These are phyloP conservation scores for Trichomonas vaginalis DNA, from an alignment of 208 protist genomes.

Conservation along the genomic window DNA sequence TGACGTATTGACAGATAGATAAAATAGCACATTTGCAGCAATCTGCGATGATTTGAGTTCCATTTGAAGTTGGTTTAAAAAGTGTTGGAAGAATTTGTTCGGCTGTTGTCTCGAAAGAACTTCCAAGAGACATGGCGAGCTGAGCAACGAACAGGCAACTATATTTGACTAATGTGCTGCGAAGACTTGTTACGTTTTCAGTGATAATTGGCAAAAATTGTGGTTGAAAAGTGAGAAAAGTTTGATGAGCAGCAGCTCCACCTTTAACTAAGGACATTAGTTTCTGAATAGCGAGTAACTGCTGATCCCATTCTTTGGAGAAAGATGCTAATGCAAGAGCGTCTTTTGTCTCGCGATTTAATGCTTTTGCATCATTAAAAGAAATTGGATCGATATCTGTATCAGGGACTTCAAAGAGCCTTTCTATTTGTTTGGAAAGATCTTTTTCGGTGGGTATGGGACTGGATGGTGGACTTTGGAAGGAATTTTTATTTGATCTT, in stretches of 20 bases:
- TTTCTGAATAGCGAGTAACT: neutral
- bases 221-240: neutral
- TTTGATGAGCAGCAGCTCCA: neutral
- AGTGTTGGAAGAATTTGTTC: neutral
- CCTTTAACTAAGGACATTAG: neutral
- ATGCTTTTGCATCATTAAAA: neutral
- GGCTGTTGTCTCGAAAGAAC: neutral
- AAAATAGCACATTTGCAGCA: neutral
- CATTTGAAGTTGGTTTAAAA: neutral
- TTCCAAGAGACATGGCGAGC: neutral
- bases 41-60: conserved; percentile 8
- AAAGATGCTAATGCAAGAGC: neutral
- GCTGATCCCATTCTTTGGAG: neutral
- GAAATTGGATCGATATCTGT: neutral
- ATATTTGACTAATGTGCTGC: neutral
- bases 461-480: neutral
- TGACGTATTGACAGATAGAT: neutral
- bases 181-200: neutral
- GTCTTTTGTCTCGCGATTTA: neutral
- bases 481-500: too few species aligned
- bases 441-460: neutral
- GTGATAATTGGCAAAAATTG: neutral
- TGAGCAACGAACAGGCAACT: neutral
- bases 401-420: neutral
- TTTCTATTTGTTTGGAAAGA: neutral